Base-by-base conservation (phyloP, 164 flowering plant genomes). In the Vitis riparia region DNA sequence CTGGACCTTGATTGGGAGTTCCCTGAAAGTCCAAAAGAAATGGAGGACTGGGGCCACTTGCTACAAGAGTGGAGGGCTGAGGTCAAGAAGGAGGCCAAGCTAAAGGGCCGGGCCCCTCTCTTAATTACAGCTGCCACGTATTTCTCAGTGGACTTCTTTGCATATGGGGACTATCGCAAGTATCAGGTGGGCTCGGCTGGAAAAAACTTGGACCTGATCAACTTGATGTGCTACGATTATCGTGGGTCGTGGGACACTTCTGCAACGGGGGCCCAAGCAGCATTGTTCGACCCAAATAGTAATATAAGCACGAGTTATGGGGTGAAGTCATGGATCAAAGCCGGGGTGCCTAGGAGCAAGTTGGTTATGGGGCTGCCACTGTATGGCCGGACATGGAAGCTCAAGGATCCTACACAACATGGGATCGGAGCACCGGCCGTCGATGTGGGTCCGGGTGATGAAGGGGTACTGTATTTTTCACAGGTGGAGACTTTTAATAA, bases 321-420 rank as follows among this genome's bases (percentile, higher is more conserved):
- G n/a, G 68, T 89, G 0, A 60, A 53, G 16, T 72, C 86, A 1
- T 89, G 93, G 91, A 48, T 87, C 53, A 15, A 53, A 10, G 78
- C 82, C 7, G 86, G 87, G 5, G 66, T 83, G 17, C 80, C 83
- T 0, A 19, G 48, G 3, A n/a, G 47, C 13, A 86, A 75, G 75
- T 2, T 86, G 71, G 82, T 89, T 17, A 75, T 87, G 89, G 93
- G 93, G 9, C 55, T 86, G 59, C 87, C 91, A 0, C 55, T 85
- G 5, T 84, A 84, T 49, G 93, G 88, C 8, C 72, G 70, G 62
- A 76, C 87, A 1, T 89, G 91, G 93, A 9, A 52, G 44, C 81
- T 89, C 2, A 61, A 75, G 71, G 83, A 82, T 73, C 82, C 83
- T 0, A 49, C 59, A 2, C 7, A 12, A 0, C 37, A 78, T 47